Base-by-base conservation (phyloP, 2,329 filamentous ascomycete species). In the Albophoma yamanashiensis region DNA sequence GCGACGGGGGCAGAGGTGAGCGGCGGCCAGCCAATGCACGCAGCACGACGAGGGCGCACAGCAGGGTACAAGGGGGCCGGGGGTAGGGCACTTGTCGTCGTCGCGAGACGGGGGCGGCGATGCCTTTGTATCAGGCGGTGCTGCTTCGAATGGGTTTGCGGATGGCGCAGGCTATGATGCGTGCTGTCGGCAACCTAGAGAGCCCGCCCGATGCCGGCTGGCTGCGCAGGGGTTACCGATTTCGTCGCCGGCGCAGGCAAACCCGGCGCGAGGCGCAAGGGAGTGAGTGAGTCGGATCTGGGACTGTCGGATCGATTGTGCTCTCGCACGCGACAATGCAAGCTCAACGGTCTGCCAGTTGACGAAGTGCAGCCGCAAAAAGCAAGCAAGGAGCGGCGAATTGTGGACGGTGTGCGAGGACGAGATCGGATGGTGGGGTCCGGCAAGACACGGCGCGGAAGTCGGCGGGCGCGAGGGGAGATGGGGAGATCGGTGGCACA, bases 1-100 rank as follows among this genome's bases (percentile, higher is more conserved):
- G 64, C 55, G 60, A 65, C 64, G 62, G 65, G 64, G 62, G 63
- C 62, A 62, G 62, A 59, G 58, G 60, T 6, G 36, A 61, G 55
- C 63, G 58, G 58, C 60, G 61, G 59, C 63, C 65, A 65, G 64
- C 68, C 70, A 72, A 71, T 70, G 64, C 69, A 67, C 66, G 61
- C 59, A 56, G 59, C 55, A 58, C 42, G 57, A 56, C 52, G 47
- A 34, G 50, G 60, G 58, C 60, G 60, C 57, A 64, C 60, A 55
- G 52, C 62, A 63, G 61, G 56, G 56, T 47, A 53, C 31, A 45
- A 36, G 56, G 55, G 43, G 45, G 55, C 42, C 57, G 56, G 57
- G 58, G 57, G 12, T 14, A 12, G 31, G 20, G 31, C 31, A 22
- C 20, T 22, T 36, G 9, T 34, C 20, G 50, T 55, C 50, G 50